Evolutionary conservation across 108 stramenopile species (phyloP).

Genomic region (Poteriospumella lacustris): DNA sequence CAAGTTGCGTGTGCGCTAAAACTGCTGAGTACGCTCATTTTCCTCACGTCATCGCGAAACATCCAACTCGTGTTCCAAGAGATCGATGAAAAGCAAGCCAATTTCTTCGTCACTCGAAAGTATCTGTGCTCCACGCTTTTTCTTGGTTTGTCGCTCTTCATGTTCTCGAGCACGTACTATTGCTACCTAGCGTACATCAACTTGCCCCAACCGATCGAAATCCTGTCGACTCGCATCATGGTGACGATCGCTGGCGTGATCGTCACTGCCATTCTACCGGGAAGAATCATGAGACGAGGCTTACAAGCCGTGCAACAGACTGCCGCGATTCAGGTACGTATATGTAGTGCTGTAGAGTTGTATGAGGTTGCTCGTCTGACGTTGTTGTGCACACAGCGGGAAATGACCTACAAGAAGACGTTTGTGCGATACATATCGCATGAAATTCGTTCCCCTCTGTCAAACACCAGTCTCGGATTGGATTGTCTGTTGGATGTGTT

Average conservation of each 20-base stretch:
- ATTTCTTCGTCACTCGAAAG: neutral
- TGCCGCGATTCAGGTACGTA: no score
- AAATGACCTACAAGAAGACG: neutral
- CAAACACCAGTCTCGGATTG: neutral
- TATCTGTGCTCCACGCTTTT: neutral
- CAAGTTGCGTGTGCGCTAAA: neutral
- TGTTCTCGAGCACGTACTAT: no score
- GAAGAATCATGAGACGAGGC: neutral
- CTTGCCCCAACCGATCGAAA: neutral
- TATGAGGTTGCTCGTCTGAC: no score
- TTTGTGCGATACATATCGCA: conserved; percentile 10
- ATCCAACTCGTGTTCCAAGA: neutral
- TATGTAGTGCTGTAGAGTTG: no score
- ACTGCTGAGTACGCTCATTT: neutral
- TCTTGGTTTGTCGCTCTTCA: neutral
- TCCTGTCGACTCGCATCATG: neutral
- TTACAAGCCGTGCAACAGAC: neutral
- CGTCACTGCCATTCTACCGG: neutral
- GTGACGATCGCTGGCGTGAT: neutral
- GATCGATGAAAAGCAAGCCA: neutral
- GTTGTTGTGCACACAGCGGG: no score
- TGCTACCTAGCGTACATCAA: neutral
- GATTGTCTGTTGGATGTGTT: neutral
- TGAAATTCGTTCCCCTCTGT: neutral
- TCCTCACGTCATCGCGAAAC: neutral